These are phyloP conservation scores for Plectosphaerella plurivora DNA, from an alignment of 2,329 filamentous ascomycete genomes.

Conservation along the genomic window DNA sequence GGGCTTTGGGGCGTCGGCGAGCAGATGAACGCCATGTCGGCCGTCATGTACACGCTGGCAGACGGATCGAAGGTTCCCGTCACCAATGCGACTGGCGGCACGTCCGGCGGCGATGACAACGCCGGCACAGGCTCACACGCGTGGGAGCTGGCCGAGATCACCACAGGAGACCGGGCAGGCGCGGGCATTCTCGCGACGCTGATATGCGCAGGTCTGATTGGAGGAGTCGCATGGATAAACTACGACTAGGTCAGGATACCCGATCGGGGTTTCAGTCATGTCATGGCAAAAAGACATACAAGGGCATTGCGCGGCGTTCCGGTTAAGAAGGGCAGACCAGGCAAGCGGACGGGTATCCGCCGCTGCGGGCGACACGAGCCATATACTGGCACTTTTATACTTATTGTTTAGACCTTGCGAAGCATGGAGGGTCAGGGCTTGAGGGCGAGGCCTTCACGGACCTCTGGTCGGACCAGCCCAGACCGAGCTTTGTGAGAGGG, in stretches of 20 bases:
- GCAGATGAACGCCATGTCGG: conserved; percentile 64
- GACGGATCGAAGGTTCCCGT: conserved; percentile 33
- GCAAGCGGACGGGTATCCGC: too few relatives aligned
- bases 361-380: too few relatives aligned
- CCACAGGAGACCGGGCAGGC: conserved; percentile 46
- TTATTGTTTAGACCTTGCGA: too few relatives aligned
- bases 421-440: too few relatives aligned
- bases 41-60: conserved; percentile 55
- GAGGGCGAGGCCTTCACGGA: too few relatives aligned
- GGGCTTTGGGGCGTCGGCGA: conserved; percentile 59
- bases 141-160: conserved; percentile 33
- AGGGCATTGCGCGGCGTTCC: neutral
- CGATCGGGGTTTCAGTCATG: neutral
- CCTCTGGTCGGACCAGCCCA: too few relatives aligned
- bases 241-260: conserved; percentile 17
- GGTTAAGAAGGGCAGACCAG: neutral
- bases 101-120: conserved; percentile 44
- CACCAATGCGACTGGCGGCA: conserved; percentile 55
- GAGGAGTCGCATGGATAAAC: conserved; percentile 45
- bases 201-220: conserved; percentile 42
- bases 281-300: neutral
- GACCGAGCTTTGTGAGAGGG: too few relatives aligned
- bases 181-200: conserved; percentile 52
- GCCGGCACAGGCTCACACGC: conserved; percentile 33
- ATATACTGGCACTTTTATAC: too few relatives aligned